Percentiles rank a stretch among this genome's conserved stretches.
Evolutionary conservation across 2,329 filamentous ascomycete genomes (phyloP).

Genomic region (Lecanicillium sp.): DNA sequence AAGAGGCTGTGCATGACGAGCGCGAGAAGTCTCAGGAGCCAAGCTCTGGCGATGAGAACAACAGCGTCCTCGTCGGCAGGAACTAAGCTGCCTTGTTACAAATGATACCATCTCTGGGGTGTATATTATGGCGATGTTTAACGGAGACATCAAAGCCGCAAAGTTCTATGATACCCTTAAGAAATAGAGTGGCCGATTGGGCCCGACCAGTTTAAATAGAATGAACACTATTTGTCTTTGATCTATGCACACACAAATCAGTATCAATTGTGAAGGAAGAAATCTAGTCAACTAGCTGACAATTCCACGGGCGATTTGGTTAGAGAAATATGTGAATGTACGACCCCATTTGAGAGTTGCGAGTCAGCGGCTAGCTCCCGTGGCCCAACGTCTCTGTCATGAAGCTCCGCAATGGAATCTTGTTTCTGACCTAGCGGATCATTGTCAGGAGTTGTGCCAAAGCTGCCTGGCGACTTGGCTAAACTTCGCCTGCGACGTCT

Average conservation of each 20-base stretch:
- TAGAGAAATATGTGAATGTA: slow-evolving; percentile 26
- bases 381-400: slow-evolving; percentile 20
- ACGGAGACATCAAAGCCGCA: background rate
- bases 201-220: too few relatives aligned
- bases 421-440: too few relatives aligned
- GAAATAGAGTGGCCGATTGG: too few relatives aligned
- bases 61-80: background rate
- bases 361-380: slow-evolving; percentile 26
- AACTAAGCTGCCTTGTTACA: too few relatives aligned
- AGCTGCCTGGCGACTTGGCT: too few relatives aligned
- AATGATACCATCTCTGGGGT: too few relatives aligned
- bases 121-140: too few relatives aligned
- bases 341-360: slow-evolving; percentile 34
- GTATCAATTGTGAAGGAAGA: background rate
- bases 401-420: too few relatives aligned
- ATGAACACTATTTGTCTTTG: too few relatives aligned
- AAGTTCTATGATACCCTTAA: too few relatives aligned
- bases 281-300: background rate
- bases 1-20: slow-evolving; percentile 3
- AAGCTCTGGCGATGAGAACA: slow-evolving; percentile 6
- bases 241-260: too few relatives aligned
- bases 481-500: background rate
- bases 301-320: slow-evolving; percentile 5
- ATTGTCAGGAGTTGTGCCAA: too few relatives aligned
- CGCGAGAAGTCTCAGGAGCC: slow-evolving; percentile 2